A percentile compares a stretch with the other conserved stretches of the same genome.
These are phyloP conservation scores for Centrapalus pauciflorus DNA, from an alignment of 129 eudicot genomes.

Conservation along the genomic window DNA sequence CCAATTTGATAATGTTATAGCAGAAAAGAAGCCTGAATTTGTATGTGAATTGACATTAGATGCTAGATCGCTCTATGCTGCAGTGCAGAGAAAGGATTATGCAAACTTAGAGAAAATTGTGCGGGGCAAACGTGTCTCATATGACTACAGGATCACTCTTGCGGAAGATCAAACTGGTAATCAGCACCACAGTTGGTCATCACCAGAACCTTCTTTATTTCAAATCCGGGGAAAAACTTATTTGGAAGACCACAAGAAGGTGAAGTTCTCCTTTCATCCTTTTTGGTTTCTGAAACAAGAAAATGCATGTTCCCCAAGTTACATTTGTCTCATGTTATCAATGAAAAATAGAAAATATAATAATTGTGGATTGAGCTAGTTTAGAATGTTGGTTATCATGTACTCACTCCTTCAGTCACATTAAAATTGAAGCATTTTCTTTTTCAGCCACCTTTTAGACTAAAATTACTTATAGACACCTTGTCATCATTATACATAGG, in stretches of 20 bases:
- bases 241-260: conserved; percentile 64
- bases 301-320: background rate
- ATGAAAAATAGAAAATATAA: background rate
- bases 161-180: conserved; percentile 59
- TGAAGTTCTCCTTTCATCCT: background rate
- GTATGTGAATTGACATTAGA: conserved; percentile 29
- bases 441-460: background rate
- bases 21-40: conserved; percentile 38
- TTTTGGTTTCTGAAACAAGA: background rate
- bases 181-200: conserved; percentile 54
- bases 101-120: conserved; percentile 35
- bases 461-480: background rate
- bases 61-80: conserved; percentile 23
- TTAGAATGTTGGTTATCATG: background rate
- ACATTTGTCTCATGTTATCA: background rate
- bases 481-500: background rate
- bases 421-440: background rate
- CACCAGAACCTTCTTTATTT: conserved; percentile 57
- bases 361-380: background rate
- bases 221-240: conserved; percentile 58
- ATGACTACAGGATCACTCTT: conserved; percentile 46
- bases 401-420: background rate
- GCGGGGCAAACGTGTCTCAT: conserved; percentile 32
- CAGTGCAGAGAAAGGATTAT: conserved; percentile 52
- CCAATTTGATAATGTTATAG: conserved; percentile 29